These are phyloP conservation scores for Catunica adiposa DNA, from an alignment of 2,329 filamentous ascomycete species.

Conservation along the genomic window DNA sequence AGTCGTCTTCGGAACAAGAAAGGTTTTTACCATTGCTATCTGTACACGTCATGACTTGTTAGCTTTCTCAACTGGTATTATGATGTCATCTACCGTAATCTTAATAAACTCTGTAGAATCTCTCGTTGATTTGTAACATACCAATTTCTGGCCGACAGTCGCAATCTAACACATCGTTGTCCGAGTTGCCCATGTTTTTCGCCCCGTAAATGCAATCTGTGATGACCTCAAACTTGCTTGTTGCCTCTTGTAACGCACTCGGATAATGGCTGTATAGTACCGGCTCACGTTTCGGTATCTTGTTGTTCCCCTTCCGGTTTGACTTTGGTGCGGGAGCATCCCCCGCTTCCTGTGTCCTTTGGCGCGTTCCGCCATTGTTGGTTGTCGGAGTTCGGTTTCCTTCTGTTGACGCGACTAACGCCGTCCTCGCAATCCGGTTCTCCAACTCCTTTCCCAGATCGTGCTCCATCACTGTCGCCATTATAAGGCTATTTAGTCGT, in stretches of 20 bases:
- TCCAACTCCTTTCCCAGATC: background rate
- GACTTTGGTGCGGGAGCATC: conserved; percentile 34
- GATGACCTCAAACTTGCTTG: conserved; percentile 62
- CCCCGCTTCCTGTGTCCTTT: conserved; percentile 12
- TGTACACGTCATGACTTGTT: conserved; percentile 20
- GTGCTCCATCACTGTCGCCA: background rate
- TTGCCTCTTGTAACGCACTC: conserved; percentile 63
- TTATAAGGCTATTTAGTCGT: background rate
- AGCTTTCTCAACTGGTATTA: no score
- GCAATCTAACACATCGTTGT: conserved; percentile 81
- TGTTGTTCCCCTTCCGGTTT: conserved; percentile 58
- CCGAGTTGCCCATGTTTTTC: conserved; percentile 78
- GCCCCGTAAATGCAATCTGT: conserved; percentile 78
- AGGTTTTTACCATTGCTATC: conserved; percentile 47
- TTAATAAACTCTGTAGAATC: background rate
- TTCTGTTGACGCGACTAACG: conserved; percentile 2
- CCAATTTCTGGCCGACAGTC: conserved; percentile 91
- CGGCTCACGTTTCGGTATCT: conserved; percentile 43
- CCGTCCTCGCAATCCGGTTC: conserved; percentile 1
- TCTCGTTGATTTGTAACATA: no score
- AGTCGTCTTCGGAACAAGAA: conserved; percentile 91
- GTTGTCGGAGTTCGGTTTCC: conserved; percentile 24
- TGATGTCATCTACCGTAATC: no score
- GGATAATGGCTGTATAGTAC: conserved; percentile 58
- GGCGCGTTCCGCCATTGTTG: conserved; percentile 29